A percentile compares a stretch with the other conserved stretches of the same genome.
Evolutionary conservation across 2,329 filamentous ascomycete species (phyloP).

Genomic region (Claviceps maximensis): DNA sequence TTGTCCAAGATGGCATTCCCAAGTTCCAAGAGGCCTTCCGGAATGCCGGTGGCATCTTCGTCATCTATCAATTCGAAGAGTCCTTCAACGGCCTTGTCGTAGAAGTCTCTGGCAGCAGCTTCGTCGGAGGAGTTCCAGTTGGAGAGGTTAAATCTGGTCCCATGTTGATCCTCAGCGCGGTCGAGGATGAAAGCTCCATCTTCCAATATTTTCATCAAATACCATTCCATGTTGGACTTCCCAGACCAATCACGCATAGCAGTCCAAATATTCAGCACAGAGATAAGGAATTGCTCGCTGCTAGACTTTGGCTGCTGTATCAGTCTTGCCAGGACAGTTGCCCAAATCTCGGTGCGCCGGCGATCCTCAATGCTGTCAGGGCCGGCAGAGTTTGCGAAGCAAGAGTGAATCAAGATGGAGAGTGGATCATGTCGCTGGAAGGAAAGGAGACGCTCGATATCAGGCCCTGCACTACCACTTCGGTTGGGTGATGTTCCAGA

Average conservation of each 20-base stretch:
- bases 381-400: constrained; percentile 76
- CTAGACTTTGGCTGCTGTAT: constrained; percentile 65
- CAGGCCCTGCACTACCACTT: constrained; percentile 34
- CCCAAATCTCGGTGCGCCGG: constrained; percentile 74
- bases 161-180: constrained; percentile 65
- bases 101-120: constrained; percentile 76
- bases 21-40: constrained; percentile 71
- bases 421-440: constrained; percentile 83
- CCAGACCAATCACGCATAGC: constrained; percentile 81
- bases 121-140: constrained; percentile 67
- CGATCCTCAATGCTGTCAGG: constrained; percentile 71
- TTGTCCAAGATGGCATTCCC: constrained; percentile 72
- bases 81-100: constrained; percentile 64
- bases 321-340: constrained; percentile 70
- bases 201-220: constrained; percentile 87
- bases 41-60: constrained; percentile 71
- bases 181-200: constrained; percentile 86
- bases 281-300: constrained; percentile 68
- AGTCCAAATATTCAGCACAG: constrained; percentile 78
- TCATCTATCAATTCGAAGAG: constrained; percentile 82
- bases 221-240: constrained; percentile 80
- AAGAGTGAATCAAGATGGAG: constrained; percentile 73
- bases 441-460: constrained; percentile 72
- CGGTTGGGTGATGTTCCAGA: constrained; percentile 31
- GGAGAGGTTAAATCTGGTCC: constrained; percentile 56